These are phyloP conservation scores for Quercus lobata DNA, from an alignment of 331 rosid species.

Conservation along the genomic window DNA sequence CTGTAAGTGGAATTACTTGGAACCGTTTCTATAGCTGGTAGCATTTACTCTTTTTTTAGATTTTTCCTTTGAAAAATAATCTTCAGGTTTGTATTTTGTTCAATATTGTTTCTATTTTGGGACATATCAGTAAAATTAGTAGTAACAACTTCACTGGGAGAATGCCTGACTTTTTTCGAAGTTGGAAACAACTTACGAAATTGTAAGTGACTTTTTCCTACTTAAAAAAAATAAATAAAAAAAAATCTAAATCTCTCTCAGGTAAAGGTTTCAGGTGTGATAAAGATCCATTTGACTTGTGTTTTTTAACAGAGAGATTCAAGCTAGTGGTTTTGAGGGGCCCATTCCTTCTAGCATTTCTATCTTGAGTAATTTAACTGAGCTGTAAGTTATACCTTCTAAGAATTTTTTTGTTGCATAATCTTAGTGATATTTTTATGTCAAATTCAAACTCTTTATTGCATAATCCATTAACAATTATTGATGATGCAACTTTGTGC, in stretches of 20 bases:
- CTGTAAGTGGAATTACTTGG: conserved; percentile 16
- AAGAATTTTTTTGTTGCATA: neutral
- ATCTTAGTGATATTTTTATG: neutral
- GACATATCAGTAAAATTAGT: neutral
- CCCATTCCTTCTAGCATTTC: conserved; percentile 35
- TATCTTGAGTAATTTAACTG: conserved; percentile 5
- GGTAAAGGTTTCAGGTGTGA: neutral
- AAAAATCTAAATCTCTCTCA: neutral
- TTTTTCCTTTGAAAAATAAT: neutral
- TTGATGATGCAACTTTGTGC: neutral
- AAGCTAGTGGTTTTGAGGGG: conserved; percentile 33
- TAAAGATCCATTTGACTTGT: neutral
- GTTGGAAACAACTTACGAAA: neutral
- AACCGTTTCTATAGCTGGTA: neutral
- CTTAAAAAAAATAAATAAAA: neutral
- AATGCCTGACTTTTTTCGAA: conserved; percentile 17
- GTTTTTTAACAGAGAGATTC: conserved; percentile 22
- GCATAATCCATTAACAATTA: neutral
- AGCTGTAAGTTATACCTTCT: conserved; percentile 24
- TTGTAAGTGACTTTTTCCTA: neutral
- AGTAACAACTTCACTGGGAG: conserved; percentile 3
- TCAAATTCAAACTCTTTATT: neutral
- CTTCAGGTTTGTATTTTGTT: neutral
- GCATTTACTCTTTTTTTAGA: neutral
- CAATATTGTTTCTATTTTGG: neutral